Percentiles rank a stretch among this genome's conserved stretches.
These are phyloP conservation scores for Wolfiporia cocos DNA, from an alignment of 1,284 basidiomycete species.

Conservation along the genomic window DNA sequence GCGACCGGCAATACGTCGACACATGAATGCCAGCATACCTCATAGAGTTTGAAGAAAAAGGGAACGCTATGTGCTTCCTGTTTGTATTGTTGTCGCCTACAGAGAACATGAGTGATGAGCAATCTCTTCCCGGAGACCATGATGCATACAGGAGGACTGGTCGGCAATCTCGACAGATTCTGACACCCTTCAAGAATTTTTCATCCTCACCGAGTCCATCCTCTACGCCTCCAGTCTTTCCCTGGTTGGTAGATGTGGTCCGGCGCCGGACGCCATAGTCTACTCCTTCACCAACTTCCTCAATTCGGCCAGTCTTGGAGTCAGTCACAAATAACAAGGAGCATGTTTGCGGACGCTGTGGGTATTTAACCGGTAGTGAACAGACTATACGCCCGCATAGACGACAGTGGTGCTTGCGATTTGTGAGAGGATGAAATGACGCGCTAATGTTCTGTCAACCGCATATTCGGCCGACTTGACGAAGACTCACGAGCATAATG, in stretches of 20 bases:
- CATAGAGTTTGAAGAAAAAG: slow-evolving; percentile 64
- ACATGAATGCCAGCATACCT: slow-evolving; percentile 35
- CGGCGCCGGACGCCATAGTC: slow-evolving; percentile 72
- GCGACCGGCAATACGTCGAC: neutral
- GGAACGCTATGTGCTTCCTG: slow-evolving; percentile 63
- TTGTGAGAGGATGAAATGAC: slow-evolving; percentile 84
- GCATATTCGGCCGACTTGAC: neutral
- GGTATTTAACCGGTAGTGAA: slow-evolving; percentile 76
- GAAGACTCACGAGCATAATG: slow-evolving; percentile 72
- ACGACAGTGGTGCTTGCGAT: slow-evolving; percentile 95
- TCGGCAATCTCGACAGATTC: slow-evolving; percentile 81
- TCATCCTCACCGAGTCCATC: slow-evolving; percentile 57
- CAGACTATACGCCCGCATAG: slow-evolving; percentile 93
- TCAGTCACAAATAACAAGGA: slow-evolving; percentile 80
- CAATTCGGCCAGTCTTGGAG: slow-evolving; percentile 65
- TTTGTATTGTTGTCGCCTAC: slow-evolving; percentile 75
- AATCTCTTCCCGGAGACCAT: neutral
- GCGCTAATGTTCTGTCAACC: slow-evolving; percentile 34
- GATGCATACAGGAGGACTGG: slow-evolving; percentile 63
- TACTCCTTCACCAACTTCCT: slow-evolving; percentile 83
- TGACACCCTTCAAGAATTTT: slow-evolving; percentile 76
- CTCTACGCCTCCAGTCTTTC: slow-evolving; percentile 30
- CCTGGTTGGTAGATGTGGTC: slow-evolving; percentile 19
- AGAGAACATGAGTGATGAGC: neutral
- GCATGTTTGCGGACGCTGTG: slow-evolving; percentile 64